phyloP scores from a whole-genome alignment of 768 basidiomycete genomes.

The Amanita pallidorosea region DNA sequence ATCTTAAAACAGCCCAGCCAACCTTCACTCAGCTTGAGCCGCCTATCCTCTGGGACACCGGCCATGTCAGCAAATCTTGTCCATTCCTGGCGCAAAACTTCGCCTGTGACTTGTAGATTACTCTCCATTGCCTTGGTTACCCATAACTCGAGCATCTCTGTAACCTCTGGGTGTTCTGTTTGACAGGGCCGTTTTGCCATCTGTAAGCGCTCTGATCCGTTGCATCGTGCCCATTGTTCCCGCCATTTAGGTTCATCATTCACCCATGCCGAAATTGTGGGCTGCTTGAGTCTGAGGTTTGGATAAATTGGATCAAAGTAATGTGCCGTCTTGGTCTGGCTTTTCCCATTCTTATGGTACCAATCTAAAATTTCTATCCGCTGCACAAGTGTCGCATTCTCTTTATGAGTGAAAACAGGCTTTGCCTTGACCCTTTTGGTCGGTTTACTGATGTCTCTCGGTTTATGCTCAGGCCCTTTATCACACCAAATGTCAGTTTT shows the following conservation, averaged over 20 bases:
- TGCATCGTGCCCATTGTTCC: background rate
- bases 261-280: background rate
- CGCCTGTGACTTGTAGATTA: conserved; percentile 21
- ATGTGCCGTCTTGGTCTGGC: conserved; percentile 19
- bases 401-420: conserved; percentile 4
- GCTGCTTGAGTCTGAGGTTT: conserved; percentile 11
- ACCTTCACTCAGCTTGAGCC: conserved; percentile 22
- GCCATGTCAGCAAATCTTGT: conserved; percentile 19
- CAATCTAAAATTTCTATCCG: conserved; percentile 25
- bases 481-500: too few species aligned
- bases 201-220: background rate
- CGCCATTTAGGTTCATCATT: background rate
- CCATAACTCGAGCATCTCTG: conserved; percentile 25
- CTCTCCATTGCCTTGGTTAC: conserved; percentile 21
- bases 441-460: too few species aligned
- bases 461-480: too few species aligned
- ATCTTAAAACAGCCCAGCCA: too few species aligned
- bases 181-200: conserved; percentile 16
- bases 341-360: conserved; percentile 21
- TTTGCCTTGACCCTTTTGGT: too few species aligned
- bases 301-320: conserved; percentile 22
- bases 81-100: conserved; percentile 24
- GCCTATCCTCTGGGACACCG: conserved; percentile 20
- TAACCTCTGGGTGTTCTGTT: conserved; percentile 21
- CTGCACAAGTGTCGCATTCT: conserved; percentile 22